Base-by-base conservation (phyloP, 441 rosid species). In the Macaranga tanarius region DNA sequence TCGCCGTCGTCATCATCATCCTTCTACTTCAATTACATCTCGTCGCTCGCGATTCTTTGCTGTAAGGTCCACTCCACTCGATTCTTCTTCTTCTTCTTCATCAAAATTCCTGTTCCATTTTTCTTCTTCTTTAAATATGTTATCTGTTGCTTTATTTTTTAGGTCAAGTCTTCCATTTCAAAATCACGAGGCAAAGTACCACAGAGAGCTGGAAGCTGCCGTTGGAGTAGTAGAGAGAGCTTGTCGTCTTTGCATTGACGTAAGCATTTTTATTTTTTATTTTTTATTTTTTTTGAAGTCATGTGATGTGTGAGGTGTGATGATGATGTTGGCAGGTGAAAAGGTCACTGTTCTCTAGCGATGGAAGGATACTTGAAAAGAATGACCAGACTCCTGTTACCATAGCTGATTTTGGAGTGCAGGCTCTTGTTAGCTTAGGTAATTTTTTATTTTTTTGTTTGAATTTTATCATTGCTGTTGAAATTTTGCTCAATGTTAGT, bases 361-460 rank as follows among this genome's bases (percentile, higher is more conserved):
- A 84, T 75, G 86, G 90, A 50, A 76, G 84, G 73, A 77, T 92
- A 40, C 52, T 95, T 17, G 90, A 92, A 76, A 95, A 95, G 91
- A 89, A 80, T 51, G 97, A 90, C 76, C 85, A 82, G 67, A 90
- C 94, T 26, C 97, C 94, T 2, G 97, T 91, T 40, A 95, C 97
- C 0, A 80, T 95, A 54, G 97, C 97, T 10, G 97, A 95, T 79
- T 95, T 95, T 69, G 95, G 97, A 47, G 99, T 95, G 10, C 97
- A 95, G 71, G 99, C 94, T 81, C 84, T 95, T 23, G 79, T 91
- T 75, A 88, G 99, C 80, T 84, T 92, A 55, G 96, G 96, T 95
- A 73, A 65, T 60, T 57, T 59, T 45, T 12, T 54, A 12, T 10
- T 28, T 54, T 74, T 31, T 68, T 19, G 16, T 10, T 52, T 42